A percentile compares a stretch with the other conserved stretches of the same genome.
Evolutionary conservation across 2,329 filamentous ascomycete species (phyloP).

Genomic region (Apiospora koreana): DNA sequence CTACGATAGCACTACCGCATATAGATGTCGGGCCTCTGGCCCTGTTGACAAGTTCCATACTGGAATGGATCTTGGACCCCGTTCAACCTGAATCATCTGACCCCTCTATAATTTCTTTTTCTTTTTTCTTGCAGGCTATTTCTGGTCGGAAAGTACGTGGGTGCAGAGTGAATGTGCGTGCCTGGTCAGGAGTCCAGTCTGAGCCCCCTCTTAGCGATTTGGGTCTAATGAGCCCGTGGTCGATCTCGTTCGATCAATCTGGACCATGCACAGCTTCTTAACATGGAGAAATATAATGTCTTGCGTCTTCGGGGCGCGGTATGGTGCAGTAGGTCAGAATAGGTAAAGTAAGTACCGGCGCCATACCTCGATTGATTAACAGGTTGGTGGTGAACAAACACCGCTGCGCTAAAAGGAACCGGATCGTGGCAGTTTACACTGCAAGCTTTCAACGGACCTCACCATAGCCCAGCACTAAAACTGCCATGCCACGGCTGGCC

Average conservation of each 20-base stretch:
- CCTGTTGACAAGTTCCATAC: neutral
- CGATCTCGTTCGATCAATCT: neutral
- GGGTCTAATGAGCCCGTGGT: neutral
- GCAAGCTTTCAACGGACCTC: neutral
- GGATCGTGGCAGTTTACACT: neutral
- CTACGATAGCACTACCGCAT: neutral
- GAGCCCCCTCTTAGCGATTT: neutral
- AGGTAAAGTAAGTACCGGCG: neutral
- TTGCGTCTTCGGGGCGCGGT: neutral
- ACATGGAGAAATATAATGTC: neutral
- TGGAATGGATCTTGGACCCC: neutral
- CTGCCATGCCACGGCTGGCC: neutral
- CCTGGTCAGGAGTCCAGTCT: neutral
- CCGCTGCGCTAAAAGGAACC: neutral
- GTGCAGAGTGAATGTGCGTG: neutral
- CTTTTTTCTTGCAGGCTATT: neutral
- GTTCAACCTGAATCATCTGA: neutral
- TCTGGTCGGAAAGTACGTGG: neutral
- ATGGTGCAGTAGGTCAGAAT: too few species aligned
- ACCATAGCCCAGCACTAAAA: neutral
- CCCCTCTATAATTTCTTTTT: neutral
- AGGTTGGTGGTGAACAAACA: neutral
- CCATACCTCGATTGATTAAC: neutral
- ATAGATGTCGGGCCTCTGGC: neutral
- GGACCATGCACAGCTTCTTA: neutral